Percentiles rank a stretch among this genome's conserved stretches.
Evolutionary conservation across 257 asterid genomes (phyloP).

Genomic region (Parsonsia alboflavescens): DNA sequence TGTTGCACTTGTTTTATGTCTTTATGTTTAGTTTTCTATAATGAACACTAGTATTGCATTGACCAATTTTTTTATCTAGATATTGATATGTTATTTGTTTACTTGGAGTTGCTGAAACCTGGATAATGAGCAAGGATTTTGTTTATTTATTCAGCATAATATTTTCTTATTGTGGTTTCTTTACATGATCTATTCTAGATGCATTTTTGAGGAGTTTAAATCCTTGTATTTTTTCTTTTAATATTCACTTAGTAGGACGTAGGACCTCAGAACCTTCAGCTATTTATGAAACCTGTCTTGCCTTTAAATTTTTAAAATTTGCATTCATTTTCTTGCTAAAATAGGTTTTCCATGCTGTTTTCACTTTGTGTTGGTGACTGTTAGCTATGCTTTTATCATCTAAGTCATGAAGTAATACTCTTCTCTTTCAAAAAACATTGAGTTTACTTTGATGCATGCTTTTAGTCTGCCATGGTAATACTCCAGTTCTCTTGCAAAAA

Average conservation of each 20-base stretch:
- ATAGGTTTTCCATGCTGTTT: background rate
- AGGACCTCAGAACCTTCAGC: too few species aligned
- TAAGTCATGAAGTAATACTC: too few species aligned
- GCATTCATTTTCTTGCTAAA: background rate
- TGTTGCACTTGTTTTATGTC: background rate
- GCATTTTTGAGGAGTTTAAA: background rate
- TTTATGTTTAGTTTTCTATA: background rate
- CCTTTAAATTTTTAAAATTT: background rate
- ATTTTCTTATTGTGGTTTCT: background rate
- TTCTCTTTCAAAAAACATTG: too few species aligned
- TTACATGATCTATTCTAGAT: background rate
- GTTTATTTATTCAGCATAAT: background rate
- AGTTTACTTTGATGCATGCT: background rate
- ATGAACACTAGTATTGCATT: background rate
- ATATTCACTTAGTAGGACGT: background rate
- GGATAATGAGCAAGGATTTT: background rate
- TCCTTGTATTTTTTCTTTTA: background rate
- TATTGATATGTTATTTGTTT: background rate
- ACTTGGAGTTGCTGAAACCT: background rate
- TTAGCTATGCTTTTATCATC: background rate
- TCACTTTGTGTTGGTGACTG: background rate
- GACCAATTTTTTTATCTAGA: background rate
- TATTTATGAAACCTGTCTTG: background rate
- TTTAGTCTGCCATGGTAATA: background rate
- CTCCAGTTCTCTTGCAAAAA: background rate